phyloP scores from a whole-genome alignment of 768 basidiomycete genomes.

The Russula foetens region DNA sequence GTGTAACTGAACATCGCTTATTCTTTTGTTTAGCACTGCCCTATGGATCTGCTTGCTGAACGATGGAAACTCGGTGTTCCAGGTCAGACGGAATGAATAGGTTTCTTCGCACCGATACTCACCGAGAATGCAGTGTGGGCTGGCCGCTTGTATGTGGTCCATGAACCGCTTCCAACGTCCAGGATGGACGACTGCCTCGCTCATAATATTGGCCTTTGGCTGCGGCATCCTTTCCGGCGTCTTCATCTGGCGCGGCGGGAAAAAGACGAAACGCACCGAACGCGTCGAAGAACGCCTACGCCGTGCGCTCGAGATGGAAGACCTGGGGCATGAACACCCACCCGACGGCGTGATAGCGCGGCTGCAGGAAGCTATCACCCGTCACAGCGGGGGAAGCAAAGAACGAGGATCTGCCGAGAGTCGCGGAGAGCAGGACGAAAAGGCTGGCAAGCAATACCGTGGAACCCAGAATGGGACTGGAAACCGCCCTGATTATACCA shows the following conservation, averaged over 20 bases:
- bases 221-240: constrained; percentile 70
- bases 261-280: constrained; percentile 57
- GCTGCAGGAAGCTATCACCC: constrained; percentile 3
- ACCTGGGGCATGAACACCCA: background rate
- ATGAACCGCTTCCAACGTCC: constrained; percentile 63
- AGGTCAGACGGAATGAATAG: constrained; percentile 33
- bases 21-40: constrained; percentile 39
- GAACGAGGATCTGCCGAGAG: background rate
- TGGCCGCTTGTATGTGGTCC: constrained; percentile 79
- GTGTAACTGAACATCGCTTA: background rate
- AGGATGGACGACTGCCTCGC: constrained; percentile 55
- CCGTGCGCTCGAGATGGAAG: constrained; percentile 33
- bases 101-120: background rate
- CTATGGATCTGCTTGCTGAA: constrained; percentile 65
- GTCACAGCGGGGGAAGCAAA: background rate
- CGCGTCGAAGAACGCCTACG: constrained; percentile 56
- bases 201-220: constrained; percentile 68
- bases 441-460: background rate
- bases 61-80: constrained; percentile 76
- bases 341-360: constrained; percentile 1
- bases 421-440: background rate
- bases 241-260: constrained; percentile 66
- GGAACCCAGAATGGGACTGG: background rate
- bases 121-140: constrained; percentile 36
- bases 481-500: background rate